Base-by-base conservation (phyloP, 768 basidiomycete genomes). In the Hericium erinaceus region DNA sequence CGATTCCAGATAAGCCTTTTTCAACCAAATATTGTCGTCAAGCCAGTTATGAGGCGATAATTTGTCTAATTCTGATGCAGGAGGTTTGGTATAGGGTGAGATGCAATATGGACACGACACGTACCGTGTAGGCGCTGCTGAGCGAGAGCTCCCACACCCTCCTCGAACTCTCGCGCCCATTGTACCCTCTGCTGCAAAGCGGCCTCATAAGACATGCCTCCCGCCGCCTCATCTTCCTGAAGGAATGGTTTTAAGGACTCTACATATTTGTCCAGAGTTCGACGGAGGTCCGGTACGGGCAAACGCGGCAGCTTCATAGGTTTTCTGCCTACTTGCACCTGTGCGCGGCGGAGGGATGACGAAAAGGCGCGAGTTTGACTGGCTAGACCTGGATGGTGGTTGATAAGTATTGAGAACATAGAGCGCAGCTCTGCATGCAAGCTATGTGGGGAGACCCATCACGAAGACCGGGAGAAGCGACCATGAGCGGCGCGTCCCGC, bases 41-140 rank as follows among this genome's bases (percentile, higher is more conserved):
- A 98, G 80, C 95, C 95, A 98, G 67, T 95, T 97, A 68, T 85
- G 75, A 0, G 92, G 91, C 7, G 93, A 94, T 1, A 76, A 73
- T 62, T 77, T 82, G 72, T 95, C 93, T 53, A 97, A 78, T 33
- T 89, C 92, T 48, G 26, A 26, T 26, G 26, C 38, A 55, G n/a
- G 39, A 51, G 22, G n/a, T 10, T 62, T 54, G 64, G 55, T 46
- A 18, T 4, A 40, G 48, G 18, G 13, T 51, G 41, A 52, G 15
- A 55, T 52, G 52, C 26, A 40, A 55, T 12, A 61, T 59, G 2
- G 58, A 64, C 2, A 55, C 58, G 5, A 52, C 4, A 52, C 13
- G 60, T 57, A 56, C 59, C 53, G 33, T 33, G 33, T 10, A 95
- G 72, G 48, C 92, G 76, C 56, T 88, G 81, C 68, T 94, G 92